Conservation (phyloP, 768 basidiomycete genomes). For the Clathrus columnatus region DNA sequence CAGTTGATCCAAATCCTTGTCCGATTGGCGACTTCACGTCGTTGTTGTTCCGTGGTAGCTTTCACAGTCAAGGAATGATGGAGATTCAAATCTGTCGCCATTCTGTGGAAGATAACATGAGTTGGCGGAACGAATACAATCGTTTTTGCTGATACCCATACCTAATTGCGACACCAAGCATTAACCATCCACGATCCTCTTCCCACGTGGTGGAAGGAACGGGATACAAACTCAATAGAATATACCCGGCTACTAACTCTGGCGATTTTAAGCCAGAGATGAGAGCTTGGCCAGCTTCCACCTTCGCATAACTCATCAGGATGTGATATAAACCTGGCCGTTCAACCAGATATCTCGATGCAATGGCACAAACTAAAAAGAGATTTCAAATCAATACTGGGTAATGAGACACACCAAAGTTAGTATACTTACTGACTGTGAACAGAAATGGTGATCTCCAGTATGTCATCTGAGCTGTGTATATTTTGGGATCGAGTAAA, state of each 20-base stretch:
- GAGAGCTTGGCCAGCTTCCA: slow-evolving; percentile 68
- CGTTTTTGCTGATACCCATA: slow-evolving; percentile 18
- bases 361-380: slow-evolving; percentile 69
- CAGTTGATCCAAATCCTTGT: slow-evolving; percentile 87
- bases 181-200: slow-evolving; percentile 85
- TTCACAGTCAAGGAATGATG: slow-evolving; percentile 68
- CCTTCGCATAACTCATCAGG: slow-evolving; percentile 66
- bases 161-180: slow-evolving; percentile 84
- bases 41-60: slow-evolving; percentile 70
- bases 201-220: slow-evolving; percentile 73
- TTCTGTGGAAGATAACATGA: slow-evolving; percentile 34
- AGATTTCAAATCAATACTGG: slow-evolving; percentile 7
- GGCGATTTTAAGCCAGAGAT: slow-evolving; percentile 60
- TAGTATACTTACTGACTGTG: slow-evolving; percentile 63
- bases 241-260: slow-evolving; percentile 32
- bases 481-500: slow-evolving; percentile 71
- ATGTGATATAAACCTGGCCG: slow-evolving; percentile 62
- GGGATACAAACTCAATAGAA: slow-evolving; percentile 68
- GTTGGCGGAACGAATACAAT: background rate
- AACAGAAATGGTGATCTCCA: slow-evolving; percentile 86
- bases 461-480: slow-evolving; percentile 74
- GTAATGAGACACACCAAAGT: background rate
- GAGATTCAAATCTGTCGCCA: slow-evolving; percentile 84
- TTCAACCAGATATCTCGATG: slow-evolving; percentile 70
- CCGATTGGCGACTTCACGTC: slow-evolving; percentile 82